A percentile compares a stretch with the other conserved stretches of the same genome.
These are phyloP conservation scores for Candida palmyrensis DNA, from an alignment of 805 yeast genomes.

Conservation along the genomic window DNA sequence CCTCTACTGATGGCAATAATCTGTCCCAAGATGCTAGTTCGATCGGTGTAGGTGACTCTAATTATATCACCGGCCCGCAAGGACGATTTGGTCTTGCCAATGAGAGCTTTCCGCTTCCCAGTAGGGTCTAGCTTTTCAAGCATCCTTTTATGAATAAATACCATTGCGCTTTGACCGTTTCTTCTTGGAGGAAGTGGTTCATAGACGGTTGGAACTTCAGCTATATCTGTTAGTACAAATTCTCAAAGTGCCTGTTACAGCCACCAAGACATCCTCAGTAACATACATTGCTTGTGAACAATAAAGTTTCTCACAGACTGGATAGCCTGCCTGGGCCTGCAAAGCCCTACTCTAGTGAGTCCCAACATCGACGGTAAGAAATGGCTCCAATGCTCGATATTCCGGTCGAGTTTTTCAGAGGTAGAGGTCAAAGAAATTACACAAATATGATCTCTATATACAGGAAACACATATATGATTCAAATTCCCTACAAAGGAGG, in stretches of 20 bases:
- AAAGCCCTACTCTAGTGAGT: constrained; percentile 5
- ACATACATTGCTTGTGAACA: constrained; percentile 10
- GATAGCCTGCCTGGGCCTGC: constrained; percentile 5
- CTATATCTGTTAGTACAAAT: constrained; percentile 1
- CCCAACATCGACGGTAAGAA: constrained; percentile 12
- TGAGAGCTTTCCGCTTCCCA: constrained; percentile 40
- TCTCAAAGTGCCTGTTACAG: not conserved
- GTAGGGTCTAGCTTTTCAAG: constrained; percentile 61
- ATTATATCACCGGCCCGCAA: constrained; percentile 81
- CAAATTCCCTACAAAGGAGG: no score
- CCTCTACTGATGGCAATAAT: constrained; percentile 71
- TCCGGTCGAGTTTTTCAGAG: no score
- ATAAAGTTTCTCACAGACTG: constrained; percentile 15
- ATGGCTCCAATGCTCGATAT: no score
- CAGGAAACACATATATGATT: no score
- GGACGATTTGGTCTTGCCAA: constrained; percentile 28
- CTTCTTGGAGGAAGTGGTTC: constrained; percentile 48
- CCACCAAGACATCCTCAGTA: no score
- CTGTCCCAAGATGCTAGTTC: constrained; percentile 71
- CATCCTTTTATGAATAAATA: constrained; percentile 46
- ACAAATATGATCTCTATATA: no score
- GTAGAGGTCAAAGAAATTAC: no score
- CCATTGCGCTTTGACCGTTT: constrained; percentile 40
- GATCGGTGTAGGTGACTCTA: constrained; percentile 63
- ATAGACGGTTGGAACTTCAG: constrained; percentile 31